Base-by-base conservation (phyloP, 176 grass and related monocot species). In the Carex parvula region DNA sequence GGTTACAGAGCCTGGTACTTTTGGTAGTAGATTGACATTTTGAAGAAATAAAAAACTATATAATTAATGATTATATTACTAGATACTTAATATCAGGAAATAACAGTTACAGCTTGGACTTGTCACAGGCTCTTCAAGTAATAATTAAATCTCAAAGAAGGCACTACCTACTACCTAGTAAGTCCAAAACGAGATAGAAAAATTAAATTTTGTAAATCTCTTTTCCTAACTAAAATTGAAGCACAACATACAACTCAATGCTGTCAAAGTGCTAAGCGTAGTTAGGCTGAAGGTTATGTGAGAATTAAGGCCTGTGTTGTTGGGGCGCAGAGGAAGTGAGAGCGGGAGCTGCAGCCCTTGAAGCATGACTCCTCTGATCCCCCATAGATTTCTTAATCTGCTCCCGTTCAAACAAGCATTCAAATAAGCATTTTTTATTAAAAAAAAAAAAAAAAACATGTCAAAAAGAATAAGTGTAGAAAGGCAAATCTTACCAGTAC, bases 401-500 rank as follows among this genome's bases (percentile, higher is more conserved):
- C 14, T 66, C 41, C 6, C 62, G 18, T 30, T 65, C 37, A 61
- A 22, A 22, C 22, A 81, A 46, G 54, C 41, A 81, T 81, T 64
- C 8, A 59, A 44, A 39, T 12, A 63, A 62, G 35, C 9, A 24
- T 80, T 80, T n/a, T 20, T 13, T 53, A 24, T 12, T n/a, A 0
- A 15, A 6, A 4, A 29, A 60, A 64, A 4, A 29, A 60, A 64
- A 52, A 46, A 22, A 60, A 39, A 21, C 44, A 17, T 10, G 1
- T 5, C 14, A 80, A 50, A 64, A 82, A 82, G 3, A 68, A 54
- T 46, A 53, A 53, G 46, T 3, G 24, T 30, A 63, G 3, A 68
- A 68, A 7, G 44, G 12, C 29, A 84, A 80, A 29, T 52, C 39
- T 30, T 94, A 96, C 97, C 91, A 99, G 82, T 71, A 77, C 63